Conservation (phyloP, 306 rosid species). For the Castanea mollissima region DNA sequence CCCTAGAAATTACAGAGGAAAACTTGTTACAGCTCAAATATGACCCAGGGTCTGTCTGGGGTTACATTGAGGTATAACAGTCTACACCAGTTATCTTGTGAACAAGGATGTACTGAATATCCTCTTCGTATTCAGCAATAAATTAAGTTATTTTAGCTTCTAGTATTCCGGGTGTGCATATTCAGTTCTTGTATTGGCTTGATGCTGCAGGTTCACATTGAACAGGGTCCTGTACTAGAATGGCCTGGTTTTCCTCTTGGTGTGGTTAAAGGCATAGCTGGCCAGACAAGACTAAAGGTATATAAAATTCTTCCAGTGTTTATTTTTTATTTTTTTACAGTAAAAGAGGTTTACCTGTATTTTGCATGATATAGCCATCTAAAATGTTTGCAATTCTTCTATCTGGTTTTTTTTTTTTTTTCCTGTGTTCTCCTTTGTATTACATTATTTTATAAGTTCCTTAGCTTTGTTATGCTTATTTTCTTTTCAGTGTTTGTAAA, state of each 20-base stretch:
- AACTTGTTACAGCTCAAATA: conserved; percentile 67
- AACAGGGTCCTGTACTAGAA: conserved; percentile 97
- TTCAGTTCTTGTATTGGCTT: neutral
- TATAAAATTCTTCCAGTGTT: neutral
- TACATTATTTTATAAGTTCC: too few species aligned
- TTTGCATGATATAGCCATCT: too few species aligned
- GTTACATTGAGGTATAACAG: conserved; percentile 74
- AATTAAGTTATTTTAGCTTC: neutral
- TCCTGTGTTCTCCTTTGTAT: too few species aligned
- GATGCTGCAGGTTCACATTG: conserved; percentile 78
- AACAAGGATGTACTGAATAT: neutral
- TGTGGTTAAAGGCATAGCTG: conserved; percentile 94
- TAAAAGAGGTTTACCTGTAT: too few species aligned
- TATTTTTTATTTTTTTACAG: neutral
- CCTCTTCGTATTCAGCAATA: neutral
- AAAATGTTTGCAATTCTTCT: too few species aligned
- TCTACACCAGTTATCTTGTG: neutral
- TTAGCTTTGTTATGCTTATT: too few species aligned
- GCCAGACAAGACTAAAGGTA: conserved; percentile 90
- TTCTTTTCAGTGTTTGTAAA: too few species aligned
- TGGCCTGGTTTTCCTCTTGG: conserved; percentile 82
- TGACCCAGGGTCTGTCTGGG: conserved; percentile 83
- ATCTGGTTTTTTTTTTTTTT: too few species aligned
- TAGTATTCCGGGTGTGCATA: neutral
- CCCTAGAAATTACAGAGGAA: conserved; percentile 55